These are phyloP conservation scores for Citrus reticulata DNA, from an alignment of 345 rosid species.

Conservation along the genomic window DNA sequence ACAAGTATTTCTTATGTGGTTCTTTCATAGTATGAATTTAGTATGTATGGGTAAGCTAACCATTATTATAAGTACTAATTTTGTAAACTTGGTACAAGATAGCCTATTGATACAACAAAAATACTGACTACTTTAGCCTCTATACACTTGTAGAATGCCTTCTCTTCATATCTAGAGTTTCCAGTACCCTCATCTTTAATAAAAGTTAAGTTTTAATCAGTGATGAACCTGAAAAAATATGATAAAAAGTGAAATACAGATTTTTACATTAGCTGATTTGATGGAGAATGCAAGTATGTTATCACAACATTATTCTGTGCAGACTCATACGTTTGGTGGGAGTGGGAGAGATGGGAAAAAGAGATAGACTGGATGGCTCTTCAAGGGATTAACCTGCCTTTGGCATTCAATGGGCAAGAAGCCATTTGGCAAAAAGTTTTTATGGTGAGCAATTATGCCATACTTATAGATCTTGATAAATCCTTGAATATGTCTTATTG, in stretches of 20 bases:
- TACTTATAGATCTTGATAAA: background rate
- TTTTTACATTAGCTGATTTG: background rate
- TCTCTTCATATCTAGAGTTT: background rate
- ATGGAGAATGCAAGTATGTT: background rate
- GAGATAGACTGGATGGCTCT: slow-evolving; percentile 99
- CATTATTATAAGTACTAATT: background rate
- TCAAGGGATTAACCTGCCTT: slow-evolving; percentile 92
- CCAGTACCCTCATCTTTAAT: background rate
- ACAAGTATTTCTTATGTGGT: background rate
- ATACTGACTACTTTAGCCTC: background rate
- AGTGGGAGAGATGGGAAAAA: slow-evolving; percentile 90
- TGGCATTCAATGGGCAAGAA: slow-evolving; percentile 96
- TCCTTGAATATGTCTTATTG: background rate
- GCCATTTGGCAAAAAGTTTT: slow-evolving; percentile 92
- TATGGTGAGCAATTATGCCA: slow-evolving; percentile 38
- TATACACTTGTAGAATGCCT: background rate
- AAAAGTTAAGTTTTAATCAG: background rate
- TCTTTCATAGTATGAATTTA: background rate
- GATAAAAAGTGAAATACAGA: background rate
- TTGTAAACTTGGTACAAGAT: background rate
- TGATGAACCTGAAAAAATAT: background rate
- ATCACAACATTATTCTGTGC: slow-evolving; percentile 17
- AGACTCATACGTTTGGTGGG: slow-evolving; percentile 98
- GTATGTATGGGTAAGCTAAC: background rate
- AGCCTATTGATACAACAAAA: background rate